Evolutionary conservation across 2,329 filamentous ascomycete genomes (phyloP).

Genomic region (Ophiostoma tasmaniense): DNA sequence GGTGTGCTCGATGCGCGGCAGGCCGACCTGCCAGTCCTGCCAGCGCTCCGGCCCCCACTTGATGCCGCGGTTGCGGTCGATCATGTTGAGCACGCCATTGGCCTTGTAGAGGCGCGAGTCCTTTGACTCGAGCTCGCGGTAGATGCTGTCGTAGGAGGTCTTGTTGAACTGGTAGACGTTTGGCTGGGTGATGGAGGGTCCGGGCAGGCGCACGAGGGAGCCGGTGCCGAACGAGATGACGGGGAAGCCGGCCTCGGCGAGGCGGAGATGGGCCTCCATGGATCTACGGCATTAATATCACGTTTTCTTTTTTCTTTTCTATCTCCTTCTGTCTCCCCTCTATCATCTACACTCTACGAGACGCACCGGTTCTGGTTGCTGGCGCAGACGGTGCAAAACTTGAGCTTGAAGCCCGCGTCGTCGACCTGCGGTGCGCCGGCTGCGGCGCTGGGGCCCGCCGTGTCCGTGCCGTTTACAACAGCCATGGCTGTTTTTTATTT

Average conservation of each 20-base stretch:
- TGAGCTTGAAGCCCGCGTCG: conserved; percentile 67
- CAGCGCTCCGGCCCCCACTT: conserved; percentile 96
- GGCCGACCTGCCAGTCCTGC: conserved; percentile 91
- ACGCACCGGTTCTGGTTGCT: conserved; percentile 90
- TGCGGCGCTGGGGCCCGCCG: not conserved
- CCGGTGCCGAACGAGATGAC: conserved; percentile 97
- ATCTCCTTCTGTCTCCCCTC: not conserved
- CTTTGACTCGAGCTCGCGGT: conserved; percentile 78
- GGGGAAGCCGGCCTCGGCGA: conserved; percentile 80
- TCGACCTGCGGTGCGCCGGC: conserved; percentile 38
- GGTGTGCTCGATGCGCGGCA: conserved; percentile 68
- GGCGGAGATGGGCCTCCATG: conserved; percentile 98
- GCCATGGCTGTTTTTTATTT: not conserved
- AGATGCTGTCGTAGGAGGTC: conserved; percentile 91
- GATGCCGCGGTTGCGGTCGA: conserved; percentile 80
- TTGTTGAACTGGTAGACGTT: conserved; percentile 99
- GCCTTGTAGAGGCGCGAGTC: conserved; percentile 80
- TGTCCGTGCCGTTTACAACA: not conserved
- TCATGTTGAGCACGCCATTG: conserved; percentile 93
- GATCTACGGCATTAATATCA: conserved; percentile 42
- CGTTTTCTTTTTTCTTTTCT: not conserved
- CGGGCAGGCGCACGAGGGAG: conserved; percentile 84
- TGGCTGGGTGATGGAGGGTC: conserved; percentile 81
- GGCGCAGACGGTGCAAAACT: conserved; percentile 97
- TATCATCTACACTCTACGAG: conserved; percentile 8